Base-by-base conservation (phyloP, 306 rosid species). In the Glycine soja region DNA sequence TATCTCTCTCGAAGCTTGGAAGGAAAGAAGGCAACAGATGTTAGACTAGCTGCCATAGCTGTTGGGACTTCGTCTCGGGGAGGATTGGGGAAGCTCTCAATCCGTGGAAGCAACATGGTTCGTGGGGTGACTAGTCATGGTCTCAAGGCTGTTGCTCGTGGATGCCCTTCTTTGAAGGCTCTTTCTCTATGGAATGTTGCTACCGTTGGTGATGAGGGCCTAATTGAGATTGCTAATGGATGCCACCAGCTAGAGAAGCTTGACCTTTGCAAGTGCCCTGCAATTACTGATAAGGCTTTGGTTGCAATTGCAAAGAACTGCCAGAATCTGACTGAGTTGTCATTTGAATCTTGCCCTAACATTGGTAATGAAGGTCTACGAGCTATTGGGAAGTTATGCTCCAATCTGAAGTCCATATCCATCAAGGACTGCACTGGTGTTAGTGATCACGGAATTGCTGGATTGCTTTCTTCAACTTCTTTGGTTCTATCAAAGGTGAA, bases 1-100 rank as follows among this genome's bases (percentile, higher is more conserved):
- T 87, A 84, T 88, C 99, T 93, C 48, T 90, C 99, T 42, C 87
- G 99, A 57, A 93, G 88, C 86, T 93, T 96, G 91, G 97, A 90
- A 85, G 98, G 96, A 56, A 93, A 88, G 85, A 93, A 92, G 86
- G 97, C 97, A 34, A 93, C 99, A 2, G 98, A 96, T 84, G 86
- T 96, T 76, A 93, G 98, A 87, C 99, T 96, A 72, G 97, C 99
- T 46, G 97, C 99, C 16, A 83, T 93, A 71, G 87, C 99, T 7
- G 93, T 96, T 80, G 97, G 99, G 65, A 85, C 99, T 64, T 90
- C 97, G 53, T 85, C 91, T 34, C 93, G 94, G 14, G 99, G 99
- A 30, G 99, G 99, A 74, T 81, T 96, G 82, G 98, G 99, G 15
- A 92, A 96, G 84, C 98, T 96, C 80, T 72, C 88, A 0, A 91